Conservation (phyloP, 192 early-diverging fungal genomes). For the Entrophospora sp. region DNA sequence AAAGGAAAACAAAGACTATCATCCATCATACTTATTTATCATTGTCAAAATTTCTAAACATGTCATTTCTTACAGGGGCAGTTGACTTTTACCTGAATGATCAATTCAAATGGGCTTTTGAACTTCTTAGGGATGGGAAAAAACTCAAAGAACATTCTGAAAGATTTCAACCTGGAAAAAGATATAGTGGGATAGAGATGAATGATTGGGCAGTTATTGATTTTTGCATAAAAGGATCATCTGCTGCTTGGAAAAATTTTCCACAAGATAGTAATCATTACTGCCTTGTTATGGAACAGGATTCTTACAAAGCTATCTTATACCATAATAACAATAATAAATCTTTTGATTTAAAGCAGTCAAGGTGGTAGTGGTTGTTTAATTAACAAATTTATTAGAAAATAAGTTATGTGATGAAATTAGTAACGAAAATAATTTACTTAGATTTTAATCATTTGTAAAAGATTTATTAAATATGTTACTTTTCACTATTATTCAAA, state of each 20-base stretch:
- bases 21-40: no score
- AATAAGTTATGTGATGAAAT: no score
- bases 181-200: not conserved
- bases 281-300: not conserved
- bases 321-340: no score
- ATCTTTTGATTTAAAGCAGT: conserved; percentile 2
- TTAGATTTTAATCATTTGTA: no score
- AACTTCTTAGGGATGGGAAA: conserved; percentile 1
- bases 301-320: conserved; percentile 1
- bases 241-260: conserved; percentile 4
- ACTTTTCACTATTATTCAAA: no score
- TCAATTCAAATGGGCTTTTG: no score
- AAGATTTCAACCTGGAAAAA: conserved; percentile 4
- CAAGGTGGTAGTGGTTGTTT: not conserved
- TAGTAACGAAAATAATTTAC: no score
- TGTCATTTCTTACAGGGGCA: no score
- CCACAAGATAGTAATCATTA: conserved; percentile 1
- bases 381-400: not conserved
- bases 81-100: no score
- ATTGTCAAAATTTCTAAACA: no score
- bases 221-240: not conserved
- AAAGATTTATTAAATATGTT: no score
- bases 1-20: no score
- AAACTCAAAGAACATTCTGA: conserved; percentile 5
- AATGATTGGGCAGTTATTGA: not conserved